Base-by-base conservation (phyloP, 2,329 filamentous ascomycete species). In the Moelleriella libera region DNA sequence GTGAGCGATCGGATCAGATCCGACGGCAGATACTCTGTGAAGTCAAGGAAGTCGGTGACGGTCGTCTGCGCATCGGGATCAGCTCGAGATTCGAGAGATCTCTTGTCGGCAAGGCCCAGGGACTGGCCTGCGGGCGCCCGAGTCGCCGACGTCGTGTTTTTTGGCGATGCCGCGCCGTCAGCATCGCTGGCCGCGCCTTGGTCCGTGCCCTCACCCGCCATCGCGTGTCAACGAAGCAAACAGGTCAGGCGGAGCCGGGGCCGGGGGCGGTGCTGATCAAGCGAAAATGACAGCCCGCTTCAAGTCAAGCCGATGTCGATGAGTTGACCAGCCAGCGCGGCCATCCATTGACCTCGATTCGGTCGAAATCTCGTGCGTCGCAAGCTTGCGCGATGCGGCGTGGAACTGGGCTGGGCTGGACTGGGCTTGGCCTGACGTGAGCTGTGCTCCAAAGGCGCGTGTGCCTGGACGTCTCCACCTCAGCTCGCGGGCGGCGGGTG, bases 11-110 rank as follows among this genome's bases (percentile, higher is more conserved):
- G 76, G 51, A 74, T 68, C 56, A 84, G 74, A 58, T 84, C 81
- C 45, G 79, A 76, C 9, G 80, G 79, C 1, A 84, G 72, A 61
- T 83, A 82, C 60, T 85, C 81, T 54, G 78, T 82, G 53, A 80
- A 80, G 59, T 83, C 80, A 60, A 83, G 74, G 58, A 82, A 83
- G 61, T 83, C 80, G 50, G 77, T 82, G 14, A 83, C 74, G n/a
- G 79, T 82, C 6, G 80, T 78, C 55, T 83, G 78, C 30, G 78
- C 78, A 65, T 84, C 80, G 5, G 80, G 80, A 52, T 83, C 80
- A 47, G 72, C 70, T 53, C 75, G 74, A 59, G 74, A 66, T 49
- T 69, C 67, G 51, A 76, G 66, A 2, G 70, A 62, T 48, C 7
- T 11, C 11, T 64, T 58, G 51, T 64, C 67, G 50, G 60, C 63